phyloP scores from a whole-genome alignment of 352 stramenopile species.

The Paralagenidium karlingii region DNA sequence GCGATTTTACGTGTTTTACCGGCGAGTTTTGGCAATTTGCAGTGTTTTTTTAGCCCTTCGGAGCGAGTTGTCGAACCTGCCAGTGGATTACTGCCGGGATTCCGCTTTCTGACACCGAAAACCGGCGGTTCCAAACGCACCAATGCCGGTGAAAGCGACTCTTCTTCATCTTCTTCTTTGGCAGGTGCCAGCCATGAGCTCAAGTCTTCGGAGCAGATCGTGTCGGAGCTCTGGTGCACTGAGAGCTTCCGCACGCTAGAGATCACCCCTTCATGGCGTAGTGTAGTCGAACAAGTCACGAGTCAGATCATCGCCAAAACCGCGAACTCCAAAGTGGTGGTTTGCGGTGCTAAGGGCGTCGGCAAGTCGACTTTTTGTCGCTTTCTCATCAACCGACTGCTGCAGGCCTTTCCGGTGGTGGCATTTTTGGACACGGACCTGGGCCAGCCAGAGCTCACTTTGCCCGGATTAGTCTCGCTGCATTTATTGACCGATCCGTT shows the following conservation, averaged over 20 bases:
- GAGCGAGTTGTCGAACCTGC: conserved; percentile 6
- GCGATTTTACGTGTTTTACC: conserved; percentile 56
- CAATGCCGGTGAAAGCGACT: conserved; percentile 2
- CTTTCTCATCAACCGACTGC: conserved; percentile 87
- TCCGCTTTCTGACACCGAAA: conserved; percentile 66
- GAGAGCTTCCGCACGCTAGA: conserved; percentile 54
- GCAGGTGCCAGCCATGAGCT: conserved; percentile 17
- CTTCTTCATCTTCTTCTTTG: not conserved
- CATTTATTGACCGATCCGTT: conserved; percentile 81
- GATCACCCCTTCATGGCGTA: conserved; percentile 42
- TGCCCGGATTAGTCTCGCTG: conserved; percentile 87
- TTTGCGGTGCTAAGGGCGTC: conserved; percentile 92
- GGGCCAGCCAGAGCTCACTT: conserved; percentile 91
- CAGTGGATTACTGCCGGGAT: conserved; percentile 46
- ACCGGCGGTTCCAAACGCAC: conserved; percentile 17
- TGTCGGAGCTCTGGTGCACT: conserved; percentile 34
- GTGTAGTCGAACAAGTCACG: conserved; percentile 27
- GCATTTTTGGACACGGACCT: conserved; percentile 93
- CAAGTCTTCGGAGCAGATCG: conserved; percentile 31
- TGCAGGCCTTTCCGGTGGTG: conserved; percentile 58
- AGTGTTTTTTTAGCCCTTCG: conserved; percentile 42
- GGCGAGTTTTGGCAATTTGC: conserved; percentile 54
- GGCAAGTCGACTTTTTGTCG: conserved; percentile 94
- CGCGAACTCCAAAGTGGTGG: conserved; percentile 51
- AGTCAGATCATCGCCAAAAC: conserved; percentile 12